These are phyloP conservation scores for Apiospora saccharicola DNA, from an alignment of 2,329 filamentous ascomycete species.

Conservation along the genomic window DNA sequence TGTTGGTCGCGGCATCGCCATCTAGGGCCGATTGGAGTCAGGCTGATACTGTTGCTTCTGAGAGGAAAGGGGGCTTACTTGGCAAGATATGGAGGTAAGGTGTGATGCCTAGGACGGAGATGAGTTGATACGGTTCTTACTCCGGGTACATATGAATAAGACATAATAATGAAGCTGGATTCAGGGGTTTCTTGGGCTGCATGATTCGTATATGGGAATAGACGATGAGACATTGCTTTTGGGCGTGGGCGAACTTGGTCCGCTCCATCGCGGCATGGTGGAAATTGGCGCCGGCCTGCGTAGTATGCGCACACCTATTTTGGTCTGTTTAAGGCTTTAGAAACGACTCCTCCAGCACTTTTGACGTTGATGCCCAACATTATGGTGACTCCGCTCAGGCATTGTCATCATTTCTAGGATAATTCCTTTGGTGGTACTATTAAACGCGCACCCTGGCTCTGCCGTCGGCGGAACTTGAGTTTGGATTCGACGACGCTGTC, in stretches of 20 bases:
- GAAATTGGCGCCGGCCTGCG: neutral
- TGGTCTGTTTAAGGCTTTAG: neutral
- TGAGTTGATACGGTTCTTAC: neutral
- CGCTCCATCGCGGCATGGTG: neutral
- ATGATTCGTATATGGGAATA: neutral
- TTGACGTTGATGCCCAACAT: too few species aligned
- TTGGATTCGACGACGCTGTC: too few species aligned
- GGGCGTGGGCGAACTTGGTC: neutral
- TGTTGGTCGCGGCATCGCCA: neutral
- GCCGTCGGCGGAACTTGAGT: too few species aligned
- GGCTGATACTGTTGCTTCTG: neutral
- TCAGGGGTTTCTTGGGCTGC: neutral
- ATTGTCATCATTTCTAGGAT: too few species aligned
- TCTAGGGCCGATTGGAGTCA: neutral
- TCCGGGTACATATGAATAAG: neutral
- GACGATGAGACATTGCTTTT: neutral
- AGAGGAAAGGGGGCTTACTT: neutral
- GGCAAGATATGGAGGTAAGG: neutral
- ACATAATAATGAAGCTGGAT: neutral
- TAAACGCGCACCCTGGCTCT: too few species aligned
- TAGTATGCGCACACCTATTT: neutral
- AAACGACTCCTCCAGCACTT: too few species aligned
- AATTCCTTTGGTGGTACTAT: too few species aligned
- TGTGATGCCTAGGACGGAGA: neutral
- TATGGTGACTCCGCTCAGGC: too few species aligned